Evolutionary conservation across 2,329 filamentous ascomycete species (phyloP), one percentile per base, ranked within the genome.

Genomic region (Stemphylium beticola): DNA sequence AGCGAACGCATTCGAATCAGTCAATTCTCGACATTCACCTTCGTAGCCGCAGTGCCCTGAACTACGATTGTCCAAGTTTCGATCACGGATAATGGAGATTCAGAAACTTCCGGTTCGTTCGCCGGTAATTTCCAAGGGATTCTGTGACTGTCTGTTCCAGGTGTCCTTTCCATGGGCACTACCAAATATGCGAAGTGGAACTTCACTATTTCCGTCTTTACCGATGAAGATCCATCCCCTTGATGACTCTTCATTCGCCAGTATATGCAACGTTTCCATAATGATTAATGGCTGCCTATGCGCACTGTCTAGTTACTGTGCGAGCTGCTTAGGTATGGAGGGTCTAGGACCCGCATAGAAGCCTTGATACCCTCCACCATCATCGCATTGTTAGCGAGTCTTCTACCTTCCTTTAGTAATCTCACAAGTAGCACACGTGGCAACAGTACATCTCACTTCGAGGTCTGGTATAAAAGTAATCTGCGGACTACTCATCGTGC

Each of bases 241-340:
- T 36, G 20, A 44, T 50, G 51, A 50, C 51, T 54, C 46, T 31
- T 15, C 22, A 2, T n/a, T 50, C 29, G 7, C 17, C 32, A 10
- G 39, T 36, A 54, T 11, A 22, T 50, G 51, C 46, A 54, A 54
- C 51, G 51, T 54, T 24, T 40, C 40, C 51, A 40, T 11, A 32
- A 38, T 8, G 3, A 24, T 24, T 2, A 24, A 33, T 40, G 7
- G 45, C 29, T 15, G 31, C 38, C 45, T 45, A 45, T 18, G 32
- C 31, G 15, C 14, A 34, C 7, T 17, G 31, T 36, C 15, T 11
- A 9, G 4, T 7, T 20, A 9, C 15, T 20, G 11, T 51, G 4
- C 11, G 1, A 33, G 42, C 12, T 48, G 34, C 36, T 24, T 33
- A 43, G 10, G 15, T 24, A 32, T 11, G 12, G 26, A 17, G 26